These are phyloP conservation scores for Didymella arachidicola DNA, from an alignment of 2,329 filamentous ascomycete species.

Conservation along the genomic window DNA sequence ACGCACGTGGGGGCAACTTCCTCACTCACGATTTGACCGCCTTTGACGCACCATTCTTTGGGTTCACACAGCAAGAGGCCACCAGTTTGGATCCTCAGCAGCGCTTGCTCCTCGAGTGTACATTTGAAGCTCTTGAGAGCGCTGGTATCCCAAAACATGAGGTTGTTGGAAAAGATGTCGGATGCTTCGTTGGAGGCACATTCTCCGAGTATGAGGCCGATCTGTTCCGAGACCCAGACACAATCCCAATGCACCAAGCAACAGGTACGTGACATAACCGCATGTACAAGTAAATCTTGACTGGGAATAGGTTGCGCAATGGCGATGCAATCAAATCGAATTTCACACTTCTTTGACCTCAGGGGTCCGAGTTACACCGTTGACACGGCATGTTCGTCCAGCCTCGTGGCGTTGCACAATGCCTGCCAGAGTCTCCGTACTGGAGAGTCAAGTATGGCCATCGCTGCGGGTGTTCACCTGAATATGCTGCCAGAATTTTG, in stretches of 20 bases:
- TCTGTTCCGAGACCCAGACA: conserved; percentile 34
- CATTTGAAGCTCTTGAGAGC: conserved; percentile 53
- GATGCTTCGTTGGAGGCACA: conserved; percentile 37
- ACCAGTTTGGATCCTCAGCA: conserved; percentile 46
- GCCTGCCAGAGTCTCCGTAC: conserved; percentile 40
- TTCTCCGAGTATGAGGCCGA: conserved; percentile 38
- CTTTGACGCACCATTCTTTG: conserved; percentile 46
- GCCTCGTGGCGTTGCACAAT: conserved; percentile 38
- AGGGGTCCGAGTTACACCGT: conserved; percentile 42
- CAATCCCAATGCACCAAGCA: conserved; percentile 39
- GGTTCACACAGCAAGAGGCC: conserved; percentile 39
- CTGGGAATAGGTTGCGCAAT: conserved; percentile 18
- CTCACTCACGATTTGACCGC: conserved; percentile 29
- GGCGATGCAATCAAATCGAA: conserved; percentile 42
- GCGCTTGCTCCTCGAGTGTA: conserved; percentile 43
- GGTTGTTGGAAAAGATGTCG: conserved; percentile 38
- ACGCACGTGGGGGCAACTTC: conserved; percentile 35
- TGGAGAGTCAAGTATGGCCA: conserved; percentile 40
- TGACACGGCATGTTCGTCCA: conserved; percentile 46
- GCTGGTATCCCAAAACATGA: conserved; percentile 42
- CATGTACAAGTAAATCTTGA: not conserved
- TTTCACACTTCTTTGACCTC: conserved; percentile 43
- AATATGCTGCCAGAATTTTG: conserved; percentile 35
- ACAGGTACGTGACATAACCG: conserved; percentile 14
- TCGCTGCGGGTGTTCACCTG: conserved; percentile 30